These are phyloP conservation scores for Eutypa lata DNA, from an alignment of 2,329 filamentous ascomycete species.

Conservation along the genomic window DNA sequence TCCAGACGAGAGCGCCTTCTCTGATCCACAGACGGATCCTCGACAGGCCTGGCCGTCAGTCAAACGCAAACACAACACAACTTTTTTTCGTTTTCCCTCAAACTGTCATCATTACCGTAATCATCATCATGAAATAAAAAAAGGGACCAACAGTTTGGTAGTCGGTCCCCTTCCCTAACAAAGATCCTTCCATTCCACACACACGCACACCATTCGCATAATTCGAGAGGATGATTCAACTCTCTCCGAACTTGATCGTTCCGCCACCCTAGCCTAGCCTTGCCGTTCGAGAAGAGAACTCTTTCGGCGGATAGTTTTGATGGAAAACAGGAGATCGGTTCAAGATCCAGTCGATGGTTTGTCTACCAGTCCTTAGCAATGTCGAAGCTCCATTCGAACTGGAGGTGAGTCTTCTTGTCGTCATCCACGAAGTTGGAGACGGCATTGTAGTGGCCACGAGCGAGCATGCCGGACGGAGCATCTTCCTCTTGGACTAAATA, in stretches of 20 bases:
- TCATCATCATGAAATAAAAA: neutral
- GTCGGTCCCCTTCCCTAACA: too few species aligned
- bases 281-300: neutral
- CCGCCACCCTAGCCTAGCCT: too few species aligned
- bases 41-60: neutral
- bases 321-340: neutral
- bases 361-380: slow-evolving; percentile 92
- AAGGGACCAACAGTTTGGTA: neutral
- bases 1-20: too few species aligned
- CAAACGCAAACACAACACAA: neutral
- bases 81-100: neutral
- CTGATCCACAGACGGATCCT: neutral
- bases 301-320: neutral
- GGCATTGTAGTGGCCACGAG: slow-evolving; percentile 86
- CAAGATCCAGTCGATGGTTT: too few species aligned
- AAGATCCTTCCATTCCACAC: too few species aligned
- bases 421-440: slow-evolving; percentile 91
- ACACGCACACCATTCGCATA: too few species aligned
- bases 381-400: slow-evolving; percentile 95
- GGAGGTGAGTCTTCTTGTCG: slow-evolving; percentile 83
- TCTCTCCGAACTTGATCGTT: too few species aligned
- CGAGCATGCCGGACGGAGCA: slow-evolving; percentile 86
- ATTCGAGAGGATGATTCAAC: too few species aligned
- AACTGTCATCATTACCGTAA: neutral
- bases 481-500: slow-evolving; percentile 82